phyloP scores from a whole-genome alignment of 208 protist genomes.

The Acanthamoeba triangularis region DNA sequence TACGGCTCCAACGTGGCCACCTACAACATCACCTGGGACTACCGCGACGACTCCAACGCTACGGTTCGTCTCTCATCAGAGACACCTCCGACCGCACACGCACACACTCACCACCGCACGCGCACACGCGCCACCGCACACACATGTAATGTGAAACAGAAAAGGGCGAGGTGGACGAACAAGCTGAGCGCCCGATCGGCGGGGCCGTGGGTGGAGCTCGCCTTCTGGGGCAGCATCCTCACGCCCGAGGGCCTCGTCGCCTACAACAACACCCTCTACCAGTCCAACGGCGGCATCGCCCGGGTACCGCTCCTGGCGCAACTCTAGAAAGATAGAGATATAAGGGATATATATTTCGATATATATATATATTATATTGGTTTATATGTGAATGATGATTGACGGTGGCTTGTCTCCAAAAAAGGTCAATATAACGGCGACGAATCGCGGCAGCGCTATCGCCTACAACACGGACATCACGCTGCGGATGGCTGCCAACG shows the following conservation, averaged over 20 bases:
- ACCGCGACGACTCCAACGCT: background rate
- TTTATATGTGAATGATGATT: too few species aligned
- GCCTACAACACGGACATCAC: slow-evolving; percentile 47
- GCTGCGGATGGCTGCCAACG: background rate
- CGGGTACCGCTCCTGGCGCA: background rate
- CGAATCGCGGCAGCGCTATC: slow-evolving; percentile 34
- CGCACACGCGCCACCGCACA: background rate
- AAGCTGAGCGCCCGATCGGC: background rate
- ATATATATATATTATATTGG: too few species aligned
- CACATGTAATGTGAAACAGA: background rate
- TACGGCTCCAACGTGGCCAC: background rate
- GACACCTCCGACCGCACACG: background rate
- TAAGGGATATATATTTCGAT: too few species aligned
- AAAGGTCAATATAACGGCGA: slow-evolving; percentile 47
- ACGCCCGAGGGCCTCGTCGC: background rate
- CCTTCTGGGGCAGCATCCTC: slow-evolving; percentile 10
- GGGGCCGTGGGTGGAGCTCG: slow-evolving; percentile 37
- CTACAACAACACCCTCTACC: slow-evolving; percentile 37
- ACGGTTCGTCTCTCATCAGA: background rate
- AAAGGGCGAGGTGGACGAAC: background rate
- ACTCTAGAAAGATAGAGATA: too few species aligned
- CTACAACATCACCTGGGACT: background rate
- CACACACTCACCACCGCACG: background rate
- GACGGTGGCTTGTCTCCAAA: too few species aligned
- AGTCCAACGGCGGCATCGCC: slow-evolving; percentile 29